These are phyloP conservation scores for Trichomonas vaginalis DNA, from an alignment of 208 protist species.

Conservation along the genomic window DNA sequence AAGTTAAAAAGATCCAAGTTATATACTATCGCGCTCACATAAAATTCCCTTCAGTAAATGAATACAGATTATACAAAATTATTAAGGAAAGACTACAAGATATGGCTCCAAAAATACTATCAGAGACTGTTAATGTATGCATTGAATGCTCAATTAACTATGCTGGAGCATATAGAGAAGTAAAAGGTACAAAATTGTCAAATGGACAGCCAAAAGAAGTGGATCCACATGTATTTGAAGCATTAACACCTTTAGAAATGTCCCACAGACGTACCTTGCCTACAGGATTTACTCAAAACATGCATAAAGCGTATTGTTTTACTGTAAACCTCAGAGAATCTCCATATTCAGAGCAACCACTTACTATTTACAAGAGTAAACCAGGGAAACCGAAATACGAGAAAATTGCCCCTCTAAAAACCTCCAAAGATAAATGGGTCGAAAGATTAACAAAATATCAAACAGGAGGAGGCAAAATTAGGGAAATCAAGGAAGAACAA, in stretches of 20 bases:
- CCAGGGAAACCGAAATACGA: background rate
- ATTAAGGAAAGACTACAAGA: background rate
- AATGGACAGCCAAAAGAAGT: background rate
- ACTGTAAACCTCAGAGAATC: background rate
- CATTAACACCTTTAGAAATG: background rate
- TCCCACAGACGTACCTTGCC: background rate
- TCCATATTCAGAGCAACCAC: background rate
- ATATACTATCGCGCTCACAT: background rate
- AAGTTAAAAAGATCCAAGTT: background rate
- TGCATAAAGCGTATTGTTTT: background rate
- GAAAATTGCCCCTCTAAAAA: background rate
- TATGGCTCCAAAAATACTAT: background rate
- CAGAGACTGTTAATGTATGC: background rate
- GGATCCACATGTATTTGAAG: background rate
- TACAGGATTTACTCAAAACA: background rate
- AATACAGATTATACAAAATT: background rate
- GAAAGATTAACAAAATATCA: background rate
- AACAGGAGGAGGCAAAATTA: background rate
- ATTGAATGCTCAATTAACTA: background rate
- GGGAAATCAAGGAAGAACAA: background rate
- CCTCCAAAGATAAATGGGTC: background rate
- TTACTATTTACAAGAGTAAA: background rate
- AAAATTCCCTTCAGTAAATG: background rate
- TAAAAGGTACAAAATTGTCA: background rate
- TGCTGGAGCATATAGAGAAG: background rate